Percentiles rank a stretch among this genome's conserved stretches.
These are phyloP conservation scores for Madurella mycetomatis DNA, from an alignment of 2,329 filamentous ascomycete species.

Conservation along the genomic window DNA sequence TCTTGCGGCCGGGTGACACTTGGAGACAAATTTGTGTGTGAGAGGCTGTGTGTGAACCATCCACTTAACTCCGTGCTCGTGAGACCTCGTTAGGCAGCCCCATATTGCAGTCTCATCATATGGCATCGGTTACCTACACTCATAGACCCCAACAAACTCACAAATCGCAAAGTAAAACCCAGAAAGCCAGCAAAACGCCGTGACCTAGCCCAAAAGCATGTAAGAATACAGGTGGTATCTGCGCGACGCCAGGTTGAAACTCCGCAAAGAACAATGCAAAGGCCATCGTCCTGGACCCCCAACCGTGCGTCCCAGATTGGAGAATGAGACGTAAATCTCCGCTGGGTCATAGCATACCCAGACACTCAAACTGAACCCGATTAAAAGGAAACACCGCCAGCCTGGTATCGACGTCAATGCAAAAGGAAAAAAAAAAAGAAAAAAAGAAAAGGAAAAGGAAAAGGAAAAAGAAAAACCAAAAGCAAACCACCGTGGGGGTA, in stretches of 20 bases:
- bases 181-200: neutral
- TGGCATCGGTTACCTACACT: neutral
- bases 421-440: neutral
- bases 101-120: too few species aligned
- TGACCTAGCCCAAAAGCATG: neutral
- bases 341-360: too few species aligned
- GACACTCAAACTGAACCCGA: too few species aligned
- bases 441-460: neutral
- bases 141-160: neutral
- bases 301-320: too few species aligned
- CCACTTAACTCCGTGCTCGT: too few species aligned
- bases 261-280: neutral
- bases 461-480: neutral
- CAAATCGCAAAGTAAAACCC: neutral
- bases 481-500: neutral
- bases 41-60: too few species aligned
- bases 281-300: too few species aligned
- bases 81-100: too few species aligned
- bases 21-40: too few species aligned
- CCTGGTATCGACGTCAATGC: constrained; percentile 5
- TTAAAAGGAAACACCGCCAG: neutral
- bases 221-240: constrained; percentile 16
- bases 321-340: too few species aligned
- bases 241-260: constrained; percentile 3
- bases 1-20: too few species aligned